Conservation (phyloP, 1,284 basidiomycete genomes). For the Rhodotorula sp. region DNA sequence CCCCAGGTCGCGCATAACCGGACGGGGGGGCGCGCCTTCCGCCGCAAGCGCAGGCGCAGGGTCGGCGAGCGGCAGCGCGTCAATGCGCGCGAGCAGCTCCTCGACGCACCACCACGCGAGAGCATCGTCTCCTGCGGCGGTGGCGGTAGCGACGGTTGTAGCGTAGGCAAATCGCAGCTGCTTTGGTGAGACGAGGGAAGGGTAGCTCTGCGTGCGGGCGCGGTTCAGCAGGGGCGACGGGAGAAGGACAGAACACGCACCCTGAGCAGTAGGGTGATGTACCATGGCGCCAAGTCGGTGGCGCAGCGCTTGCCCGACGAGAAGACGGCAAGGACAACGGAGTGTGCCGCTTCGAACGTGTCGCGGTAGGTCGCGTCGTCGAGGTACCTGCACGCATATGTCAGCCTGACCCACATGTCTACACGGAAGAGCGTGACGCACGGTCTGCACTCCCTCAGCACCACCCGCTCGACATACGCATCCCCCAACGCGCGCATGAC, state of each 20-base stretch:
- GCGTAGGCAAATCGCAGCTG: constrained; percentile 44
- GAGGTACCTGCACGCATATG: constrained; percentile 33
- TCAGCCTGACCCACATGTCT: rapidly evolving
- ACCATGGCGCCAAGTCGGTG: constrained; percentile 35
- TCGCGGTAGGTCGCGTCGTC: constrained; percentile 36
- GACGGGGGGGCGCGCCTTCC: background rate
- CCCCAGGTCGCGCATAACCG: background rate
- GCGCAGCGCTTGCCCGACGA: constrained; percentile 24
- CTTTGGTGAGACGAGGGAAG: constrained; percentile 26
- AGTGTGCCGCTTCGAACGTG: constrained; percentile 46
- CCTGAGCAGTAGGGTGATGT: constrained; percentile 33
- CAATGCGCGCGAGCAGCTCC: constrained; percentile 26
- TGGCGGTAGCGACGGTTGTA: constrained; percentile 31
- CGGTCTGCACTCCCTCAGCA: constrained; percentile 36
- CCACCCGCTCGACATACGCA: constrained; percentile 32
- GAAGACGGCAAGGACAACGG: constrained; percentile 43
- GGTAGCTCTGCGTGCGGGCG: constrained; percentile 22
- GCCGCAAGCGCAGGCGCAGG: background rate
- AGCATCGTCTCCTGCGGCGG: constrained; percentile 22
- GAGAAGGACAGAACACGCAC: constrained; percentile 1
- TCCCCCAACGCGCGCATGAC: constrained; percentile 36
- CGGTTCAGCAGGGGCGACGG: background rate
- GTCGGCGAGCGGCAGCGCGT: constrained; percentile 9
- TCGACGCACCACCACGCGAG: constrained; percentile 40
- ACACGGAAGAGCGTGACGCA: constrained; percentile 10